Base-by-base conservation (phyloP, 2,329 filamentous ascomycete species). In the Arthrobotrys sinensis region DNA sequence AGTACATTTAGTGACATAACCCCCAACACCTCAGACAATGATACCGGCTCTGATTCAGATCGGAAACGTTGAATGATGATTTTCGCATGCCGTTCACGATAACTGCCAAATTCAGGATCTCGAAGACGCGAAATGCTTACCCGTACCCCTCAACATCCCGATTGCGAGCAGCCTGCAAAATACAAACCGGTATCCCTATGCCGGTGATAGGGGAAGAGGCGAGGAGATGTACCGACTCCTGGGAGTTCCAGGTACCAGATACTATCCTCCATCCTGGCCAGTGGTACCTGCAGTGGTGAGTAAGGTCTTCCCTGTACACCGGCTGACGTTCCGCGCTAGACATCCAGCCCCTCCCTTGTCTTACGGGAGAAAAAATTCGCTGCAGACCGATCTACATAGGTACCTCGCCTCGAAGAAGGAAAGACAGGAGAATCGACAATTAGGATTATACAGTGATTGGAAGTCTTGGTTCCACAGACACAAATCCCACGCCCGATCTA, bases 181-280 rank as follows among this genome's bases (percentile, higher is more conserved):
- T n/a, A 12, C 19, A 63, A n/a, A n/a, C n/a, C n/a, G 53, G 53
- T 14, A 43, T 32, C 4, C 40, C n/a, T 19, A 62, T 45, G 67
- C 28, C 28, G 34, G 67, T 24, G 55, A 71, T 63, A 71, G 67
- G 60, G 69, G 69, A 38, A 50, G 69, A 28, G 50, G n/a, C 40
- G 45, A 50, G 46, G 16, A 45, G 50, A 40, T 46, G 50, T 32
- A 66, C 34, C 45, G 11, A 6, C 19, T 16, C n/a, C 34, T 57
- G n/a, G 46, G 45, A 60, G 12, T 40, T 38, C 48, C 19, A 66
- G 45, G 62, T 65, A 65, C 40, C 48, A 43, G 40, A 60, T 65
- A 64, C 55, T 45, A 12, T 14, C 16, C n/a, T 24, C 34, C 38
- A 64, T 28, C 40, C 46, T 21, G 10, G 7, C 4, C 16, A 28